phyloP scores from a whole-genome alignment of 2,329 filamentous ascomycete species.

The Colletotrichum lindemuthianum region DNA sequence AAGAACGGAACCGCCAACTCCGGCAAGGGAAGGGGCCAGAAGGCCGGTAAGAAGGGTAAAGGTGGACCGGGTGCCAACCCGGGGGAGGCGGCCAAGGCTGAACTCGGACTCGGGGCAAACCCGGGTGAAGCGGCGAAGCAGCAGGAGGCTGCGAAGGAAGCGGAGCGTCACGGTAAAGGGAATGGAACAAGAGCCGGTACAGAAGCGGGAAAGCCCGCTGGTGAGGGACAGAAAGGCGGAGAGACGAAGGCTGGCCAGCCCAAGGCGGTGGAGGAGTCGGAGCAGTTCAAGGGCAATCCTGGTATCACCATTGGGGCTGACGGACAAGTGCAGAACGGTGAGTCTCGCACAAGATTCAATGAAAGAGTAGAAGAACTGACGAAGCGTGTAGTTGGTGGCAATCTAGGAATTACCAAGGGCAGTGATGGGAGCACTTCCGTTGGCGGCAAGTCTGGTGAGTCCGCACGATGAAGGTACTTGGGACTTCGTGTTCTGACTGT shows the following conservation, averaged over 20 bases:
- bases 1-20: slow-evolving; percentile 26
- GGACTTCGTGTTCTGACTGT: not conserved
- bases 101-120: slow-evolving; percentile 14
- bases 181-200: not conserved
- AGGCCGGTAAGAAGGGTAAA: not conserved
- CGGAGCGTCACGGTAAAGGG: slow-evolving; percentile 12
- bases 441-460: slow-evolving; percentile 30
- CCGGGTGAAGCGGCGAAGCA: slow-evolving; percentile 9
- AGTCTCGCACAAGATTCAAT: not conserved
- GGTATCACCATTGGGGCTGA: slow-evolving; percentile 24
- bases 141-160: slow-evolving; percentile 24
- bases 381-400: slow-evolving; percentile 12
- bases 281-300: slow-evolving; percentile 29
- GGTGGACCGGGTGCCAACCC: slow-evolving; percentile 12
- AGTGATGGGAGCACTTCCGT: slow-evolving; percentile 32
- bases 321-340: slow-evolving; percentile 25
- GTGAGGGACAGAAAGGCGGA: not conserved
- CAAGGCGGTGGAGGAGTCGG: slow-evolving; percentile 27
- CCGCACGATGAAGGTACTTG: not conserved
- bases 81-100: slow-evolving; percentile 21
- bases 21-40: slow-evolving; percentile 1
- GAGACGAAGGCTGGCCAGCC: slow-evolving; percentile 10
- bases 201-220: slow-evolving; percentile 3
- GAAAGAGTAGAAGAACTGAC: not conserved
- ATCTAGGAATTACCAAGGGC: slow-evolving; percentile 31